Evolutionary conservation across 768 basidiomycete genomes (phyloP), one percentile per base, ranked within the genome.

Genomic region (Pleurotus tuber-regium): DNA sequence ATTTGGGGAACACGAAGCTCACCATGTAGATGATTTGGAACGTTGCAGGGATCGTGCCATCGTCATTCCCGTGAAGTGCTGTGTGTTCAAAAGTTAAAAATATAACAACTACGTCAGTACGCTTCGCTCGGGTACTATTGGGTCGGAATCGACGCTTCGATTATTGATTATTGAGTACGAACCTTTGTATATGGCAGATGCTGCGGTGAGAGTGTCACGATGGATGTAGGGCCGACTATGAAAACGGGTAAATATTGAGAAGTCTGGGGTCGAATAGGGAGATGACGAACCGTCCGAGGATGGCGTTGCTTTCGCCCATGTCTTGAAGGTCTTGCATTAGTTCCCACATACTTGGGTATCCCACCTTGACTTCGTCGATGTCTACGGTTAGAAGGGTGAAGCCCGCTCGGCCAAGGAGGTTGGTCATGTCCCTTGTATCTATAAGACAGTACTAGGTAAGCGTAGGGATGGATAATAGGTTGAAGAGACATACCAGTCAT

Each of bases 11-110:
- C 28, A 49, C 29, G 21, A 30, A 36, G 68, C 78, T 55, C 56
- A 92, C 96, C 80, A 98, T 86, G 66, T 90, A 97, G 51, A 98
- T 92, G 41, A 98, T 75, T 63, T 98, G 92, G 68, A 98, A 99
- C 4, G 97, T 99, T 12, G 97, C 97, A 2, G 95, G 90, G 29
- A 98, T 75, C 10, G 79, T 77, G 12, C 91, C 92, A 61, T 94
- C 89, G 60, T 86, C 83, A 52, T 85, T 75, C 7, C 89, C 92
- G 64, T 98, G 87, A 47, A 98, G 61, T 54, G 87, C 95, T 98
- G 59, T 19, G 53, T 21, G 43, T 35, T 49, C 18, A 57, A 28
- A 26, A 25, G 11, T 47, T 23, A 42, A 14, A n/a, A n/a, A n/a
- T n/a, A n/a, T n/a, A n/a, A n/a, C n/a, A n/a, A n/a, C n/a, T n/a